These are phyloP conservation scores for Dissoconium aciculare DNA, from an alignment of 2,329 filamentous ascomycete genomes.

Conservation along the genomic window DNA sequence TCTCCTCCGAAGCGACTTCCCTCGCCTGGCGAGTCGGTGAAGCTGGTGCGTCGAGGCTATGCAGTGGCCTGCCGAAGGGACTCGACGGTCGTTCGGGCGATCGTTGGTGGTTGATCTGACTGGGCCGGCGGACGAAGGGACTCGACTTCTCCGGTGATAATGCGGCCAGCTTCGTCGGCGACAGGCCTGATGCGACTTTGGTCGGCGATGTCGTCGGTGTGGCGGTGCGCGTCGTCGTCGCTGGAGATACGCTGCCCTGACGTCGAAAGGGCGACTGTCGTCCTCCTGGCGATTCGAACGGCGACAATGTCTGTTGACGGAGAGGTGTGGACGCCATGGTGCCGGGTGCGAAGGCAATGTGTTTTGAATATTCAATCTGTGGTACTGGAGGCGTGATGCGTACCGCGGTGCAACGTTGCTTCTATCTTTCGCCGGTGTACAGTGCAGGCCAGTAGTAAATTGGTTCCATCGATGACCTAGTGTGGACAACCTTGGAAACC, in stretches of 20 bases:
- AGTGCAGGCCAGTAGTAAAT: too few relatives aligned
- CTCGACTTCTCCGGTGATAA: slow-evolving; percentile 22
- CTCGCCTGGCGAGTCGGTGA: slow-evolving; percentile 13
- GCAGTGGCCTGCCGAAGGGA: slow-evolving; percentile 23
- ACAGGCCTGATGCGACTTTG: slow-evolving; percentile 18
- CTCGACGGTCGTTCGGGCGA: slow-evolving; percentile 20
- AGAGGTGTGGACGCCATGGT: slow-evolving; percentile 1
- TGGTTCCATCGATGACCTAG: too few relatives aligned
- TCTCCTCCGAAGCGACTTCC: slow-evolving; percentile 8
- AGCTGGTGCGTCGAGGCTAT: slow-evolving; percentile 17
- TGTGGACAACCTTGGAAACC: too few relatives aligned
- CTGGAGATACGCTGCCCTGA: slow-evolving; percentile 21
- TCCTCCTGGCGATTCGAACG: slow-evolving; percentile 11
- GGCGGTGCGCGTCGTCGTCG: slow-evolving; percentile 16
- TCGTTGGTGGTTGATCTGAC: slow-evolving; percentile 17
- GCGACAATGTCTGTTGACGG: slow-evolving; percentile 2
- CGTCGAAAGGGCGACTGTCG: slow-evolving; percentile 23
- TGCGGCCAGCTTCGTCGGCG: slow-evolving; percentile 14
- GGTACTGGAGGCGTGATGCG: too few relatives aligned
- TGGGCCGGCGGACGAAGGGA: slow-evolving; percentile 23
- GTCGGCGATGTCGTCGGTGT: slow-evolving; percentile 29
- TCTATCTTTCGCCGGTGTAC: too few relatives aligned
- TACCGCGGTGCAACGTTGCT: too few relatives aligned
- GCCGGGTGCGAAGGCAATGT: background rate
- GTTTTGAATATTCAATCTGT: too few relatives aligned